Conservation (phyloP, 1,284 basidiomycete species). For the Trametes pubescens region DNA sequence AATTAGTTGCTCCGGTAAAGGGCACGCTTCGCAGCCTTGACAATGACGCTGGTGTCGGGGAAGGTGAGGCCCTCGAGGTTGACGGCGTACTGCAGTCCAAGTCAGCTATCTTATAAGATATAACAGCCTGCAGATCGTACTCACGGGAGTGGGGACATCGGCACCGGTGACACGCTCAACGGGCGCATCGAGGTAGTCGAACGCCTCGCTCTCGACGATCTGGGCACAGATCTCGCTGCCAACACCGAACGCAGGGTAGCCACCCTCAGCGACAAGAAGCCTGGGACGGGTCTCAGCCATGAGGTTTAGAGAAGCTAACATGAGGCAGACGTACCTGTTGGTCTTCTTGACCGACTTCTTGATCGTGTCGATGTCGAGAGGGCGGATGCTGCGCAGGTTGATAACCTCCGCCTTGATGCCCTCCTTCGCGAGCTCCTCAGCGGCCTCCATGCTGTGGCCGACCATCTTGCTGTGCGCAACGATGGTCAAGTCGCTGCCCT, state of each 20-base stretch:
- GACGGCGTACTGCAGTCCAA: conserved; percentile 76
- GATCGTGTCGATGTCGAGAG: conserved; percentile 97
- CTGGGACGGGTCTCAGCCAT: conserved; percentile 46
- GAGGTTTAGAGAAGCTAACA: neutral
- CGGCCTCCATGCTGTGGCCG: conserved; percentile 90
- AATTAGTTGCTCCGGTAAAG: conserved; percentile 85
- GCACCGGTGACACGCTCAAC: conserved; percentile 98
- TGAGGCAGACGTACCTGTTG: conserved; percentile 67
- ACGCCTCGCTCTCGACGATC: conserved; percentile 95
- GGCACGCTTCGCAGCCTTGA: conserved; percentile 92
- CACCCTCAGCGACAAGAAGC: conserved; percentile 95
- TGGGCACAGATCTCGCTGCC: conserved; percentile 98
- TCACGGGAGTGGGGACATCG: conserved; percentile 93
- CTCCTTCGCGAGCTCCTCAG: conserved; percentile 92
- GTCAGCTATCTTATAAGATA: conserved; percentile 7
- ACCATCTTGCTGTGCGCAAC: conserved; percentile 99
- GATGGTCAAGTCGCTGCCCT: conserved; percentile 93
- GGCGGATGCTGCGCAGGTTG: conserved; percentile 95
- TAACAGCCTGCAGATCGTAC: conserved; percentile 45
- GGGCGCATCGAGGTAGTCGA: conserved; percentile 97
- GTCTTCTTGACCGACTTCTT: conserved; percentile 98
- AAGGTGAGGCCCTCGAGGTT: conserved; percentile 91
- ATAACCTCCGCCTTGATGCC: conserved; percentile 98
- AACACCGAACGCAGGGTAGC: conserved; percentile 98
- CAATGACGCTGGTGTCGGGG: conserved; percentile 88